These are phyloP conservation scores for Basipetospora chlamydospora DNA, from an alignment of 2,329 filamentous ascomycete genomes.

Conservation along the genomic window DNA sequence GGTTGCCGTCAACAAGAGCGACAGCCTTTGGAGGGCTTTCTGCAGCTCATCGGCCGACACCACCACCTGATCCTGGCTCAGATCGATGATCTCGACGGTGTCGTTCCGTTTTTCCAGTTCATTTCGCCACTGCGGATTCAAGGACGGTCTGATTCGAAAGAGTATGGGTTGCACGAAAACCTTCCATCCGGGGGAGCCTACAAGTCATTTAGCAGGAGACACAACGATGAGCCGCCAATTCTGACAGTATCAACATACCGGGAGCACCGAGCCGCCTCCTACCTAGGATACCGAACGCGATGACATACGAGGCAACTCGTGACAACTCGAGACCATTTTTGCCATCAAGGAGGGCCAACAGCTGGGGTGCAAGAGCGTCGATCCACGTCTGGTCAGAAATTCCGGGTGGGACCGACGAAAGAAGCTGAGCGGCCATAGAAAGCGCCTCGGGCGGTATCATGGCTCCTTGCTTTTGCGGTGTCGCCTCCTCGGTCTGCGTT, in stretches of 20 bases:
- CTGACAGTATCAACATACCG: constrained; percentile 24
- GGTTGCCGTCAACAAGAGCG: constrained; percentile 43
- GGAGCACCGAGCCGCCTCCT: constrained; percentile 49
- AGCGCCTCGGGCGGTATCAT: constrained; percentile 56
- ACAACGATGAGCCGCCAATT: too few relatives aligned
- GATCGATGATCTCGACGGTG: constrained; percentile 31
- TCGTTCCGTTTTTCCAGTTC: constrained; percentile 13
- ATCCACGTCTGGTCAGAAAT: constrained; percentile 47
- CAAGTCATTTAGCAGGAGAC: not conserved
- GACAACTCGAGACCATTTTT: constrained; percentile 40
- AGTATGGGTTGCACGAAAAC: constrained; percentile 46
- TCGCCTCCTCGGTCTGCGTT: constrained; percentile 9
- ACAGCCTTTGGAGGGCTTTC: constrained; percentile 38
- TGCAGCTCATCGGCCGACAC: constrained; percentile 32
- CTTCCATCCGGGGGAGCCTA: constrained; percentile 45
- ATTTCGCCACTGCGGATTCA: constrained; percentile 7
- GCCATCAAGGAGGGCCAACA: constrained; percentile 48
- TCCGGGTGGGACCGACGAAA: constrained; percentile 43
- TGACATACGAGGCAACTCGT: constrained; percentile 45
- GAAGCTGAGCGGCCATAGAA: constrained; percentile 44
- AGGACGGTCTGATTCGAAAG: constrained; percentile 30
- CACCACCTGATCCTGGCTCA: constrained; percentile 27
- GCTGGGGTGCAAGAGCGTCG: constrained; percentile 41
- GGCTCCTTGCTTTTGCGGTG: constrained; percentile 40
- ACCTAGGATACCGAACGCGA: constrained; percentile 53